Conservation (phyloP, 2,329 filamentous ascomycete genomes). For the Raffaelea deltoideospora region DNA sequence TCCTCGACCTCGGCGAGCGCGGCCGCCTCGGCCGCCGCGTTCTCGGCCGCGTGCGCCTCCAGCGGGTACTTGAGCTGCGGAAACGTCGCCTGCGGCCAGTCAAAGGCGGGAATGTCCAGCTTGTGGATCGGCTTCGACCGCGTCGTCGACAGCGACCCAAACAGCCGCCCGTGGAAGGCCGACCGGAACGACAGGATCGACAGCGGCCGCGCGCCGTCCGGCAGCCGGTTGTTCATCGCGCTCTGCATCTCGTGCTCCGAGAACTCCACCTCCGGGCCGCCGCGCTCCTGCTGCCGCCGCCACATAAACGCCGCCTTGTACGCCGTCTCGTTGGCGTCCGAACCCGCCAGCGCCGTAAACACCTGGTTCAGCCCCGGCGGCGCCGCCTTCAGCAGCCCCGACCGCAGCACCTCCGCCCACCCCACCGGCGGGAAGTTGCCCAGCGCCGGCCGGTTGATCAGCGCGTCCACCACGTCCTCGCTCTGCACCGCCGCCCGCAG, state of each 20-base stretch:
- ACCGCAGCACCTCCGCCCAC: conserved; percentile 67
- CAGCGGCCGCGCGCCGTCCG: conserved; percentile 59
- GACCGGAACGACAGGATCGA: conserved; percentile 83
- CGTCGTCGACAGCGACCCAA: conserved; percentile 75
- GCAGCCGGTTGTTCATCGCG: conserved; percentile 59
- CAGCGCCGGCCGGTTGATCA: conserved; percentile 80
- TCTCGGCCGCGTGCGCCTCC: conserved; percentile 63
- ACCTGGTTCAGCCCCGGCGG: conserved; percentile 77
- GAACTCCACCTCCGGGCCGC: conserved; percentile 64
- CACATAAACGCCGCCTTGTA: conserved; percentile 97
- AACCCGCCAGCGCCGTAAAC: conserved; percentile 79
- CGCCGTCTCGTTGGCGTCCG: conserved; percentile 85
- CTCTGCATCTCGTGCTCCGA: conserved; percentile 58
- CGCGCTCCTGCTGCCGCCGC: conserved; percentile 66
- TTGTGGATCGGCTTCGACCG: conserved; percentile 92
- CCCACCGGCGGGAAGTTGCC: conserved; percentile 82
- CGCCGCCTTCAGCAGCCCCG: conserved; percentile 66
- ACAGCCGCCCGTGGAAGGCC: conserved; percentile 81
- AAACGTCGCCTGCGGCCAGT: conserved; percentile 88
- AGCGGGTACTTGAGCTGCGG: conserved; percentile 76
- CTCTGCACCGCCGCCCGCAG: conserved; percentile 56
- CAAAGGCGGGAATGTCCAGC: conserved; percentile 83
- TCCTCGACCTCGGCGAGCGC: conserved; percentile 73
- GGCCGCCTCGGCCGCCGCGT: conserved; percentile 64
- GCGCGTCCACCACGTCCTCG: conserved; percentile 61